Evolutionary conservation across 139 green algal species (phyloP).

Genomic region (Tetradesmus lagerheimii): DNA sequence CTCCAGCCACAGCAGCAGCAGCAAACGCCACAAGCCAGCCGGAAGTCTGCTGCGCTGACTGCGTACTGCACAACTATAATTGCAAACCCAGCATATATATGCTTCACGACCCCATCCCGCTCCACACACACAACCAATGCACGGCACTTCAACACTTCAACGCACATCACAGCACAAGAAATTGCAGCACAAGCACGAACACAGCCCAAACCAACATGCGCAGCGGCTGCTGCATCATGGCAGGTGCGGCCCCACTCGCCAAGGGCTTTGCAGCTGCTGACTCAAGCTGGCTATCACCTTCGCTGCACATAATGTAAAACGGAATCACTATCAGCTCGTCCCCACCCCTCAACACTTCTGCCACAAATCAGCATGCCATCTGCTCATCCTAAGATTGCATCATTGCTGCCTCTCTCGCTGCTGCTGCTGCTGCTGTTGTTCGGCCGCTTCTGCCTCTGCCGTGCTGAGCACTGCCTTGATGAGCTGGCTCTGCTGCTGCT

Average conservation of each 20-base stretch:
- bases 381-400: too few relatives aligned
- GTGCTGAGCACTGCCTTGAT: slow-evolving; percentile 9
- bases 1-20: not conserved
- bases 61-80: too few relatives aligned
- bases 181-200: not conserved
- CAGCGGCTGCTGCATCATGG: not conserved
- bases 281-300: not conserved
- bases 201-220: not conserved
- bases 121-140: not conserved
- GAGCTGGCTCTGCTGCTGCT: slow-evolving; percentile 38
- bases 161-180: not conserved
- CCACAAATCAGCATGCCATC: not conserved
- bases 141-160: not conserved
- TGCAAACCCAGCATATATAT: not conserved
- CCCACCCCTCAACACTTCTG: not conserved
- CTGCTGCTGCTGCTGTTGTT: not conserved
- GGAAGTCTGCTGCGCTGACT: not conserved
- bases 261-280: not conserved
- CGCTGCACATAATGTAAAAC: not conserved
- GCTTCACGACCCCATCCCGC: not conserved
- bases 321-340: not conserved
- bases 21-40: too few relatives aligned
- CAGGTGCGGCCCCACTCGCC: not conserved
- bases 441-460: not conserved
- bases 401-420: not conserved